Evolutionary conservation across 108 stramenopile genomes (phyloP).

Genomic region (Cyclotella cryptica): DNA sequence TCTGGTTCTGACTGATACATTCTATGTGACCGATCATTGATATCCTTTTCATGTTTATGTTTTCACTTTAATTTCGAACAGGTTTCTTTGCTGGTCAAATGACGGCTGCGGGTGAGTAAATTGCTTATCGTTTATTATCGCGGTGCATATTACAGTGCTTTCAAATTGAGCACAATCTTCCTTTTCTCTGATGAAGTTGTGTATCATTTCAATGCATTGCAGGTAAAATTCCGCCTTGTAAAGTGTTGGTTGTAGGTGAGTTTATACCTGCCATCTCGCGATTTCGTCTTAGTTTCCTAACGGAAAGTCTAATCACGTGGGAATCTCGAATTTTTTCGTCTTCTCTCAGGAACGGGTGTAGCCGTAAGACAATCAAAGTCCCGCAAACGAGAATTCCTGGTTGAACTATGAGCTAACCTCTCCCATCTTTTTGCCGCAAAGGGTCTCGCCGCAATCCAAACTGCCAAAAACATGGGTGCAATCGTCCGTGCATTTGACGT

Average conservation of each 20-base stretch:
- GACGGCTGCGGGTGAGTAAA: constrained; percentile 57
- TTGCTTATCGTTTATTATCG: background rate
- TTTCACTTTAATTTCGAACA: background rate
- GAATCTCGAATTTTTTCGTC: background rate
- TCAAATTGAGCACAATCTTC: constrained; percentile 19
- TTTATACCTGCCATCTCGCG: background rate
- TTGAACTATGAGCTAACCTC: background rate
- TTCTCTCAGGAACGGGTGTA: constrained; percentile 79
- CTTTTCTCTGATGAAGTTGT: constrained; percentile 80
- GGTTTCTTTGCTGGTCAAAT: constrained; percentile 94
- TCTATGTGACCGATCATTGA: background rate
- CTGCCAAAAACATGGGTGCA: constrained; percentile 99
- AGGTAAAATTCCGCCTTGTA: constrained; percentile 95
- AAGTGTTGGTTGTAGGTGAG: constrained; percentile 97
- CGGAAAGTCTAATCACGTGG: background rate
- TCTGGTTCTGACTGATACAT: constrained; percentile 48
- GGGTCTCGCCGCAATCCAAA: constrained; percentile 96
- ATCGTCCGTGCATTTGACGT: constrained; percentile 99
- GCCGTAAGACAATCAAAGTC: constrained; percentile 36
- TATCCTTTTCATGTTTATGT: background rate
- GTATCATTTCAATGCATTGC: background rate
- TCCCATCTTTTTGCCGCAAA: background rate
- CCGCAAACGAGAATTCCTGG: background rate
- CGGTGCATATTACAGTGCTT: background rate
- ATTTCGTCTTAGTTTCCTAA: background rate